A percentile compares a stretch with the other conserved stretches of the same genome.
These are phyloP conservation scores for Vigna reflexopilosa DNA, from an alignment of 306 rosid genomes.

Conservation along the genomic window DNA sequence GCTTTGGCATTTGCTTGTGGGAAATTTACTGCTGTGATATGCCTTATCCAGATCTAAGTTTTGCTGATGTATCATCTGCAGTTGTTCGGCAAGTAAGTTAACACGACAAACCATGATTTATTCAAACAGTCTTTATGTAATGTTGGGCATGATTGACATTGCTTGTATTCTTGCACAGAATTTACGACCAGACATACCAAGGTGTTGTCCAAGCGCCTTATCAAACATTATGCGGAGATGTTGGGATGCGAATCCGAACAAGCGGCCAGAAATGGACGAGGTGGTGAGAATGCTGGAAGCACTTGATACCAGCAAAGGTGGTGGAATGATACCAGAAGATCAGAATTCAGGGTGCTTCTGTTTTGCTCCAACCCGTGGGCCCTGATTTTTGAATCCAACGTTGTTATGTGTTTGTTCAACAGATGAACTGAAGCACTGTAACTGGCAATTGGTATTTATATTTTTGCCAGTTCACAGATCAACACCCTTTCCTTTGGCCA, in stretches of 20 bases:
- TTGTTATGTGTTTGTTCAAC: slow-evolving; percentile 22
- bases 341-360: slow-evolving; percentile 70
- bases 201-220: slow-evolving; percentile 73
- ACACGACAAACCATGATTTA: neutral
- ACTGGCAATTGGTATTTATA: slow-evolving; percentile 46
- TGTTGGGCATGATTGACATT: slow-evolving; percentile 1
- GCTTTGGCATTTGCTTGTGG: slow-evolving; percentile 95
- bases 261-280: slow-evolving; percentile 79
- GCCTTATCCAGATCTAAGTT: slow-evolving; percentile 86
- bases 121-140: neutral
- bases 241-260: slow-evolving; percentile 83
- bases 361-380: slow-evolving; percentile 68
- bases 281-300: slow-evolving; percentile 83
- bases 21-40: slow-evolving; percentile 90
- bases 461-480: slow-evolving; percentile 41
- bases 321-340: slow-evolving; percentile 88
- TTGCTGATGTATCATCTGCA: slow-evolving; percentile 76
- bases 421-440: slow-evolving; percentile 37
- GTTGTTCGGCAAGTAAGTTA: slow-evolving; percentile 73
- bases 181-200: slow-evolving; percentile 80
- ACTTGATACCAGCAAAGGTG: slow-evolving; percentile 85
- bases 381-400: slow-evolving; percentile 42
- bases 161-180: slow-evolving; percentile 55
- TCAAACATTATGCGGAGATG: slow-evolving; percentile 75
- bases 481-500: slow-evolving; percentile 20